Conservation (phyloP, 805 yeast species). For the Candida yuanshanica region DNA sequence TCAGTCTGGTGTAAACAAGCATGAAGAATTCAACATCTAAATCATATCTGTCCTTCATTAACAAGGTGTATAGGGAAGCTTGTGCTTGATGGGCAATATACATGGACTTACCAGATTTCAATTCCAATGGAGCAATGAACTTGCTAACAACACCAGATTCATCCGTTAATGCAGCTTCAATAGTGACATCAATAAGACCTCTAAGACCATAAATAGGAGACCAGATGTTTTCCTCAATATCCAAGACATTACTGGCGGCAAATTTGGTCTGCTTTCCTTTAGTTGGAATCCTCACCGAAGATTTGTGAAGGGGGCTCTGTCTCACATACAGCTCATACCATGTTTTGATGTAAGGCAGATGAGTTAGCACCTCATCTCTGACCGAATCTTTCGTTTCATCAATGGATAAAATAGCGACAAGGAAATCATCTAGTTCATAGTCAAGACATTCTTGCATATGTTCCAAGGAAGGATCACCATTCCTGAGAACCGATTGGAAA, state of each 20-base stretch:
- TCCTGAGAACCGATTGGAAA: slow-evolving; percentile 47
- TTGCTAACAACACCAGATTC: slow-evolving; percentile 29
- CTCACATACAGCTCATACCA: slow-evolving; percentile 47
- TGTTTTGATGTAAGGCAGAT: slow-evolving; percentile 45
- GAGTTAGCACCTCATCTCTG: slow-evolving; percentile 36
- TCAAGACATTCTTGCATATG: slow-evolving; percentile 31
- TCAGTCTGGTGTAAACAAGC: slow-evolving; percentile 66
- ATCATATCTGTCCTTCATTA: slow-evolving; percentile 76
- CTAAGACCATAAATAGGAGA: slow-evolving; percentile 86
- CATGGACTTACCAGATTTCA: slow-evolving; percentile 74
- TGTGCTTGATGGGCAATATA: slow-evolving; percentile 77
- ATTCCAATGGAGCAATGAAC: slow-evolving; percentile 72
- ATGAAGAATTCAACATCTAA: slow-evolving; percentile 59
- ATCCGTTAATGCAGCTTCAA: slow-evolving; percentile 49
- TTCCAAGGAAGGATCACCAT: slow-evolving; percentile 25
- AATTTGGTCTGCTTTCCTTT: slow-evolving; percentile 34
- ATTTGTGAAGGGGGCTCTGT: slow-evolving; percentile 22
- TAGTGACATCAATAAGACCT: slow-evolving; percentile 86
- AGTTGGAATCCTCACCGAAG: slow-evolving; percentile 22
- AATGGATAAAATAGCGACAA: slow-evolving; percentile 50
- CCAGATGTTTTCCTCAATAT: slow-evolving; percentile 88
- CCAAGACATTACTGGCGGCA: slow-evolving; percentile 60
- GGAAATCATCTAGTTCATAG: slow-evolving; percentile 34
- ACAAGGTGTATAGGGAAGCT: slow-evolving; percentile 70
- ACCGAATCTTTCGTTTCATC: slow-evolving; percentile 44